Evolutionary conservation across 257 asterid genomes (phyloP).

Genomic region (Ballota nigra): DNA sequence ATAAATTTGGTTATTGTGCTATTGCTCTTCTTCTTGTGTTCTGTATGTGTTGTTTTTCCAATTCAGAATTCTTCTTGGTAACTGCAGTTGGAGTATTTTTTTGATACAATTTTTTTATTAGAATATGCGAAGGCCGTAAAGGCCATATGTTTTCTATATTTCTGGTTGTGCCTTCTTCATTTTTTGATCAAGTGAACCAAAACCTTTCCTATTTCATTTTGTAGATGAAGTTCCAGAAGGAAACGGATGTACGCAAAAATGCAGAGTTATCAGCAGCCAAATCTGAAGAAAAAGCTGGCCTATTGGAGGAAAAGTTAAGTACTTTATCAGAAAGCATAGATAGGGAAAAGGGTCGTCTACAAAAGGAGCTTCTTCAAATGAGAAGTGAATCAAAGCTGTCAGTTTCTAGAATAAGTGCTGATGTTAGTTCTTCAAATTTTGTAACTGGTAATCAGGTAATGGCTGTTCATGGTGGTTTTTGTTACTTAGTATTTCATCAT

Average conservation of each 20-base stretch:
- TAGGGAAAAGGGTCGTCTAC: constrained; percentile 70
- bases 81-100: constrained; percentile 1
- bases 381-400: constrained; percentile 85
- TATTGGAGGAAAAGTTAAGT: constrained; percentile 61
- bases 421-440: constrained; percentile 47
- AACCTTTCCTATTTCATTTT: constrained; percentile 19
- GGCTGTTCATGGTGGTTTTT: constrained; percentile 18
- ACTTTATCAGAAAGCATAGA: constrained; percentile 61
- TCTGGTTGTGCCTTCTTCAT: constrained; percentile 14
- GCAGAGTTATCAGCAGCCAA: constrained; percentile 72
- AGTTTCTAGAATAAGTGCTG: constrained; percentile 64
- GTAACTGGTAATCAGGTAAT: constrained; percentile 7
- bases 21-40: not conserved
- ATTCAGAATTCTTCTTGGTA: constrained; percentile 1
- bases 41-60: not conserved
- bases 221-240: constrained; percentile 73
- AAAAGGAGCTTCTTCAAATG: constrained; percentile 73
- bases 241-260: constrained; percentile 69
- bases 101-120: not conserved
- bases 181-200: constrained; percentile 5
- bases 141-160: not conserved
- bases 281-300: constrained; percentile 75
- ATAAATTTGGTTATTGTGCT: not conserved
- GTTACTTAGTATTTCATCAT: constrained; percentile 17
- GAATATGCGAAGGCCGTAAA: constrained; percentile 1